Base-by-base conservation (phyloP, 352 stramenopile genomes). In the Phytophthora brassicae region DNA sequence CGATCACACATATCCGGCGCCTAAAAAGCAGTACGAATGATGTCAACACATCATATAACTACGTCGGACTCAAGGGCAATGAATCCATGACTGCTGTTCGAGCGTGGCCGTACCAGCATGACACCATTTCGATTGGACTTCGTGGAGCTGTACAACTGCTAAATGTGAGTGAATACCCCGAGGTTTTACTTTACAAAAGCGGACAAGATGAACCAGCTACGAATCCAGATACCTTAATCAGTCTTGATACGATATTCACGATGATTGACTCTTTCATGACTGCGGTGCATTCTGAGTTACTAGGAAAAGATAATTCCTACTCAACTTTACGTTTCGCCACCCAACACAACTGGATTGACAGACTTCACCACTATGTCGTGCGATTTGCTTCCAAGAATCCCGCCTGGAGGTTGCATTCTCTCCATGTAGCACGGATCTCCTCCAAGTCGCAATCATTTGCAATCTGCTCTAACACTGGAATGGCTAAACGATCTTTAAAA, bases 331-430 rank as follows among this genome's bases (percentile, higher is more conserved):
- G 55, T 38, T 75, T 62, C 41, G 64, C 49, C 16, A 70, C 68
- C 17, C 66, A 70, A n/a, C 72, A 73, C 28, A 65, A 63, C 12
- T 79, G 70, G 73, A 60, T 81, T 47, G 73, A 79, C 14, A 66
- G 70, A 0, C 35, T 81, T 16, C 70, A 77, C 57, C 73, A 79
- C 17, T 70, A 62, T 13, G 16, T 77, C 28, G 53, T 75, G 0
- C 46, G 56, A 2, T 54, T 54, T 4, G 29, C 60, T 19, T 26
- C 39, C 6, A 59, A 47, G 28, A 65, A 64, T 6, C 41, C 54
- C 4, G 55, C 53, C 4, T 53, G 50, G 47, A 65, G 69, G 3
- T 17, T 51, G 23, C 56, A 73, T 41, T 61, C 45, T 29, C 55
- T 79, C 8, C 66, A 74, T 28, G n/a, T 63, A 7, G 6, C 48